Evolutionary conservation across 2,329 filamentous ascomycete genomes (phyloP), one percentile per base, ranked within the genome.

Genomic region (Nigrospora sphaerica): DNA sequence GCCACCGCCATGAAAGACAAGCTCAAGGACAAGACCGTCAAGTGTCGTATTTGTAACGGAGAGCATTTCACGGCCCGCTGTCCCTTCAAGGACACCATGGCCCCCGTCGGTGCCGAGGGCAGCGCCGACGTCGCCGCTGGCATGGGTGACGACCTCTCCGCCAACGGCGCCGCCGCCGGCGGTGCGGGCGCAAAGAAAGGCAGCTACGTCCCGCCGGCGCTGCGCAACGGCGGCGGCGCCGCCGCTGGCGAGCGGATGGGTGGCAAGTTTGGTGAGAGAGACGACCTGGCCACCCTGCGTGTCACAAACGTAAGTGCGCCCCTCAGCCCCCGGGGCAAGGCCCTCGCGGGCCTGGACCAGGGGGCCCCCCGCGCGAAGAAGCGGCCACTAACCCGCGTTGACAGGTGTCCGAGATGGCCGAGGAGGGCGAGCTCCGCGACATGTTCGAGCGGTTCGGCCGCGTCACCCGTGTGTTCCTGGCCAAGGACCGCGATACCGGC

Each of bases 1-100:
- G 83, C 85, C 60, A 81, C 86, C 71, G 77, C 77, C 60, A 80
- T 86, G 73, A 87, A 87, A 73, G 81, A 85, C 64, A 85, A 88
- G 74, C 78, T 97, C 63, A 95, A 93, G 81, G 91, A 96, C 75
- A 95, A 96, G 82, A 95, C 96, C 77, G 95, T 98, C 78, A 97
- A 97, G 81, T 98, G 93, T 73, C 87, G 93, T 79, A 97, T 98
- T 67, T 98, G 93, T 75, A 88, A 85, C 66, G 93, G 92, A 65
- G 93, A 98, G 77, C 93, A 98, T 82, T 98, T 97, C 78, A 98
- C 93, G 37, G 92, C 92, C 57, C 86, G 93, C 68, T 98, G 93
- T 82, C 93, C 93, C 33, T 98, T 95, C 85, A 98, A 97, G 78
- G 93, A 97, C 68, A 98, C 92, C 60, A 96, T 98, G 90, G 90